Percentiles rank a stretch among this genome's conserved stretches.
Evolutionary conservation across 176 grass and related monocot genomes (phyloP).

Genomic region (Triticum monococcum): DNA sequence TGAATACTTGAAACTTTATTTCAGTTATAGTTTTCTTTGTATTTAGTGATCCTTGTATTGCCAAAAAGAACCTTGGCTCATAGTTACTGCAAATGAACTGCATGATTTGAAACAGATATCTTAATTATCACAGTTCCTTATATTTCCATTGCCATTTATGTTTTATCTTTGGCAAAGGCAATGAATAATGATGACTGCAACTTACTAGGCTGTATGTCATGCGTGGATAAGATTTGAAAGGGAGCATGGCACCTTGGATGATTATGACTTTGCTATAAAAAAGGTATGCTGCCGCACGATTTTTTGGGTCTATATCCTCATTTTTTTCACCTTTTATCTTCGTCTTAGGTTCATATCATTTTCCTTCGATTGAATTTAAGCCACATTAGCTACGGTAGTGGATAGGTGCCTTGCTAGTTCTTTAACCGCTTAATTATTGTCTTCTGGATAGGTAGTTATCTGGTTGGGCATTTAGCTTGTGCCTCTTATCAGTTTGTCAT

Average conservation of each 20-base stretch:
- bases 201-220: conserved; percentile 79
- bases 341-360: background rate
- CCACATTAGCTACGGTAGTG: background rate
- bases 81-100: background rate
- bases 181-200: conserved; percentile 31
- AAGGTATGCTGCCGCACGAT: conserved; percentile 54
- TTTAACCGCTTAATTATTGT: background rate
- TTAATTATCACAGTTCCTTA: background rate
- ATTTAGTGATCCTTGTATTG: conserved; percentile 3
- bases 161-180: conserved; percentile 14
- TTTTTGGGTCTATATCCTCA: background rate
- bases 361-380: background rate
- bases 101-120: background rate
- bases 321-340: background rate
- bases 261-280: conserved; percentile 86
- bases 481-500: background rate
- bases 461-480: conserved; percentile 1
- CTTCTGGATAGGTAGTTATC: background rate
- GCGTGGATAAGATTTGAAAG: conserved; percentile 87
- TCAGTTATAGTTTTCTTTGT: background rate
- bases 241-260: conserved; percentile 86
- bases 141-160: background rate
- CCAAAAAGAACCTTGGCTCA: background rate
- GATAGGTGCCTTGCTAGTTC: background rate
- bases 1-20: background rate